Conservation (phyloP, 306 rosid species). For the Malus sylvestris region DNA sequence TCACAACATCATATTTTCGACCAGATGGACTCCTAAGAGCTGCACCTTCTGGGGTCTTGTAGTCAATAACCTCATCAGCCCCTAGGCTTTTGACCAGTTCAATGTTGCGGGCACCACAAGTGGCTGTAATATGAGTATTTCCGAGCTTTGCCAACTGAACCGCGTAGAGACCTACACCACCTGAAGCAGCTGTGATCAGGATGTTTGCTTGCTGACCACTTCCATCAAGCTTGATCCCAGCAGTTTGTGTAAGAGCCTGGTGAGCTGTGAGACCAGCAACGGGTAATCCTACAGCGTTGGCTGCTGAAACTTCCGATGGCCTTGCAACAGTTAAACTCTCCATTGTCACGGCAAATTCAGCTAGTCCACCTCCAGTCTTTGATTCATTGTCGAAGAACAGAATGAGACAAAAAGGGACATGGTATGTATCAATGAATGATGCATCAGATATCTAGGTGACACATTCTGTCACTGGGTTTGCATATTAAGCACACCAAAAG, state of each 20-base stretch:
- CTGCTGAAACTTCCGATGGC: slow-evolving; percentile 45
- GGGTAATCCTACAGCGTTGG: slow-evolving; percentile 48
- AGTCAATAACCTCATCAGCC: slow-evolving; percentile 80
- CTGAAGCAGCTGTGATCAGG: slow-evolving; percentile 79
- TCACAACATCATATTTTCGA: slow-evolving; percentile 55
- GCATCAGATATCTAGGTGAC: neutral
- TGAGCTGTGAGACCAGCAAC: slow-evolving; percentile 70
- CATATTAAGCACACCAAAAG: neutral
- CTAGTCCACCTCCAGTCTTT: slow-evolving; percentile 71
- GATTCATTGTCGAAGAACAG: neutral
- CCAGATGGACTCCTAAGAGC: slow-evolving; percentile 66
- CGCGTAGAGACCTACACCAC: slow-evolving; percentile 73
- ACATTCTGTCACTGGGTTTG: neutral
- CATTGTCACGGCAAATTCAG: slow-evolving; percentile 48
- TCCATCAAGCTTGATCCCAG: slow-evolving; percentile 56
- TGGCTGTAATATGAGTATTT: slow-evolving; percentile 74
- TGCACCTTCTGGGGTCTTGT: slow-evolving; percentile 64
- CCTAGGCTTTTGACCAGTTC: slow-evolving; percentile 58
- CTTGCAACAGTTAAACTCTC: slow-evolving; percentile 38
- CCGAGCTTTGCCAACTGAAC: slow-evolving; percentile 80
- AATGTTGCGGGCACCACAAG: slow-evolving; percentile 74
- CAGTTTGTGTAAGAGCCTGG: slow-evolving; percentile 53
- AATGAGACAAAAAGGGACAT: neutral
- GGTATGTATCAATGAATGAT: neutral
- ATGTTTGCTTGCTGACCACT: slow-evolving; percentile 43